phyloP scores from a whole-genome alignment of 768 basidiomycete genomes.

The Trametes cubensis region DNA sequence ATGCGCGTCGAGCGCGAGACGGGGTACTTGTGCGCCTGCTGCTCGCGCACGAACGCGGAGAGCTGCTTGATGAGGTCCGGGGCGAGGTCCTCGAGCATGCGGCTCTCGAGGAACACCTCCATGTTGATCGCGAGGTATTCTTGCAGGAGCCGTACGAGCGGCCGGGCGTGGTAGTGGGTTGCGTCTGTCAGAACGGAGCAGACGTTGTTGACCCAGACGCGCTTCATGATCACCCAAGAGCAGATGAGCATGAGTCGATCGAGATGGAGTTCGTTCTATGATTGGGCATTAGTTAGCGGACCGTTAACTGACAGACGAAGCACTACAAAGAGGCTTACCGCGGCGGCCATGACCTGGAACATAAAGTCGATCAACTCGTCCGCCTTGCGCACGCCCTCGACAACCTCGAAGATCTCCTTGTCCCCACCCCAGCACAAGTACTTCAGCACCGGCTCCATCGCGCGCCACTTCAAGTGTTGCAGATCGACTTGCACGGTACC shows the following conservation, averaged over 20 bases:
- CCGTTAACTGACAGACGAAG: neutral
- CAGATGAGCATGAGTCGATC: constrained; percentile 84
- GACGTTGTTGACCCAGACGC: constrained; percentile 73
- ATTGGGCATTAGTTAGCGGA: neutral
- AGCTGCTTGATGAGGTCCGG: constrained; percentile 68
- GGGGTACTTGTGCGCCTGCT: constrained; percentile 70
- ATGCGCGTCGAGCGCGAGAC: constrained; percentile 61
- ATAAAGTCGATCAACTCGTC: constrained; percentile 86
- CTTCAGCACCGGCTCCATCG: constrained; percentile 73
- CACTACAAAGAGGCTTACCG: constrained; percentile 51
- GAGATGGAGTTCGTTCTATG: constrained; percentile 85
- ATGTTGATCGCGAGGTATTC: constrained; percentile 81
- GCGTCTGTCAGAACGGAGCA: constrained; percentile 83
- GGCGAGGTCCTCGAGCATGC: constrained; percentile 78
- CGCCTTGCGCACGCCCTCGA: constrained; percentile 61
- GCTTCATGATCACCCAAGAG: constrained; percentile 70
- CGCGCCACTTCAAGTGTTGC: constrained; percentile 69
- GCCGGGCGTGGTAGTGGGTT: constrained; percentile 68
- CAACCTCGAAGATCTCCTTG: constrained; percentile 66
- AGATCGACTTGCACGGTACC: constrained; percentile 69
- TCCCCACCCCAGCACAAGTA: constrained; percentile 79
- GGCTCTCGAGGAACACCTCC: constrained; percentile 83
- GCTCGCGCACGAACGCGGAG: constrained; percentile 52
- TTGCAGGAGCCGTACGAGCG: constrained; percentile 71
- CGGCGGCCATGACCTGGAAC: constrained; percentile 83